A percentile compares a stretch with the other conserved stretches of the same genome.
These are phyloP conservation scores for Quercus dentata DNA, from an alignment of 306 rosid species.

Conservation along the genomic window DNA sequence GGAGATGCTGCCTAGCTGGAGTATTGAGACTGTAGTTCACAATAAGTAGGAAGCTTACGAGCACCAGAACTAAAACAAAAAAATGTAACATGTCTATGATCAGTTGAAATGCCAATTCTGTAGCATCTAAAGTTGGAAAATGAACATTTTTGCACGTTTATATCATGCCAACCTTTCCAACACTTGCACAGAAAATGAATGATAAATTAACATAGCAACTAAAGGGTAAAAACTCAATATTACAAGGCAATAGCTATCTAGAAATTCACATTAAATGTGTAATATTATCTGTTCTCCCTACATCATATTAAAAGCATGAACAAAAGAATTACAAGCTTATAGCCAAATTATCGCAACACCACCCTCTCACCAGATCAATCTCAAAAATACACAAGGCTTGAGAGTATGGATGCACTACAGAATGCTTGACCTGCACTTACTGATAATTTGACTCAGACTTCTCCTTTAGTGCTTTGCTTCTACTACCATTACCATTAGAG, in stretches of 20 bases:
- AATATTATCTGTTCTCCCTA: neutral
- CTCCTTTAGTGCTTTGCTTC: slow-evolving; percentile 27
- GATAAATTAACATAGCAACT: neutral
- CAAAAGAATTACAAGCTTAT: neutral
- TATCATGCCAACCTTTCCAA: neutral
- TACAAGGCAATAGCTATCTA: neutral
- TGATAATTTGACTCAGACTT: slow-evolving; percentile 10
- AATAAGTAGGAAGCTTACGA: too few relatives aligned
- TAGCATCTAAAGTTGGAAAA: neutral
- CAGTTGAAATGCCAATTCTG: too few relatives aligned
- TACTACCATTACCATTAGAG: slow-evolving; percentile 25
- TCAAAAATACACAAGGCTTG: neutral
- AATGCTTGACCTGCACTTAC: neutral
- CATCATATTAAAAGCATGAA: neutral
- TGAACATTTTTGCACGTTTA: neutral
- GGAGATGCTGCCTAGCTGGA: too few relatives aligned
- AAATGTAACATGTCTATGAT: too few relatives aligned
- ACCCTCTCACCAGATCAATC: neutral
- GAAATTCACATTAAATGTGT: neutral
- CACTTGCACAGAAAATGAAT: neutral
- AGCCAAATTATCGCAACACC: neutral
- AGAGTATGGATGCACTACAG: neutral
- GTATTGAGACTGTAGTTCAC: too few relatives aligned
- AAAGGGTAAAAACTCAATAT: neutral
- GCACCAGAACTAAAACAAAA: too few relatives aligned